Evolutionary conservation across 2,329 filamentous ascomycete species (phyloP), one percentile per base, ranked within the genome.

Genomic region (Colletotrichum incanum): DNA sequence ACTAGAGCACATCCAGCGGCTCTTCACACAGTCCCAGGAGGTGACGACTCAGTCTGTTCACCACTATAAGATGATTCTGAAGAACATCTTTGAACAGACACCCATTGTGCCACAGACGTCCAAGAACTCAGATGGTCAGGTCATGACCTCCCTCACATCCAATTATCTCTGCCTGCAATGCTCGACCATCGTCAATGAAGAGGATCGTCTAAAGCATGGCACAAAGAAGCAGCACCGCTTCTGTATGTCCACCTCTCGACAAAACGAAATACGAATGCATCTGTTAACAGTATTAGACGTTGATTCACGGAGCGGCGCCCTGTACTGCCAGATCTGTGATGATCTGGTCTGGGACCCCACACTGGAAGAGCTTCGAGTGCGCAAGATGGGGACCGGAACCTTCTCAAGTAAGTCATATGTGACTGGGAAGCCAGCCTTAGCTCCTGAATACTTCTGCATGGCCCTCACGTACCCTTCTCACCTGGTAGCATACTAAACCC

Each of bases 281-380:
- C 31, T 64, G 73, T 78, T 84, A 73, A 82, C 78, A 76, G 62
- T 8, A 50, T 26, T 76, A 95, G 93, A 93, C 78, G 92, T 95
- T 49, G 94, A 96, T 78, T 96, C 93, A 31, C 87, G 91, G 71
- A 92, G 89, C 75, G 94, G 93, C 49, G 88, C 90, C 61, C 84
- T 96, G 8, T 96, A 93, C 82, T 96, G 94, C 80, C 92, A 94
- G 75, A 91, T 94, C 79, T 96, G 94, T 79, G 90, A 93, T 78
- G 94, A 96, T 79, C 91, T 94, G 74, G 92, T 96, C 41, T 96
- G 93, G 87, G 94, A 96, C 76, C 93, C 93, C 7, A 93, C 92
- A 7, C 85, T 96, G 6, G 94, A 96, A 78, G 92, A 93, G 64
- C 87, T 95, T 67, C 88, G 94, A 72, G 83, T 94, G 52, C 87